These are phyloP conservation scores for Nicotiana undulata DNA, from an alignment of 257 asterid genomes.

Conservation along the genomic window DNA sequence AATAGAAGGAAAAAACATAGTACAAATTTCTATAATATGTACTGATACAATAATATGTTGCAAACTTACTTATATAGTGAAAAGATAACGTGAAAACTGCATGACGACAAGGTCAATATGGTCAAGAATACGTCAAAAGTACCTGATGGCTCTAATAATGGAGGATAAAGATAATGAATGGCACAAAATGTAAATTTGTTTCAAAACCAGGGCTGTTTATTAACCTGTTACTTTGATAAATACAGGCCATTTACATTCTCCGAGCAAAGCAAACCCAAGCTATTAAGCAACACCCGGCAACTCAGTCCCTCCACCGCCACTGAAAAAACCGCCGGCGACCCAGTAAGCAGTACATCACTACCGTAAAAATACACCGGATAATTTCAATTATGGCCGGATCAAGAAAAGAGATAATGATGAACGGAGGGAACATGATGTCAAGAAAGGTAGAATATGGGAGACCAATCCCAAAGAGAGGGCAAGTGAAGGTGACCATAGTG, in stretches of 20 bases:
- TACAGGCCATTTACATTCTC: background rate
- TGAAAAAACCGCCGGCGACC: background rate
- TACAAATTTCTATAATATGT: too few relatives aligned
- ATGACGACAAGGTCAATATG: background rate
- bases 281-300: background rate
- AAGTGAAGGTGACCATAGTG: conserved; percentile 16
- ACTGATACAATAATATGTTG: too few relatives aligned
- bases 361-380: background rate
- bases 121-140: background rate
- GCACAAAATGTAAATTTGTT: background rate
- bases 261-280: background rate
- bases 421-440: conserved; percentile 20
- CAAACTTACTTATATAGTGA: too few relatives aligned
- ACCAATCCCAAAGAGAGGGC: conserved; percentile 24
- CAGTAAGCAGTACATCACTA: background rate
- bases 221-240: conserved; percentile 6
- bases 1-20: background rate
- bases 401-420: conserved; percentile 20
- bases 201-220: background rate
- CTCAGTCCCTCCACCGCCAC: background rate
- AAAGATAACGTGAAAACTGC: background rate
- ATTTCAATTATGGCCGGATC: conserved; percentile 35
- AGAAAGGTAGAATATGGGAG: background rate
- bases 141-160: background rate
- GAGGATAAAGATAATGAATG: background rate